Evolutionary conservation across 2,329 filamentous ascomycete genomes (phyloP).

Genomic region (Penicillium sp.): DNA sequence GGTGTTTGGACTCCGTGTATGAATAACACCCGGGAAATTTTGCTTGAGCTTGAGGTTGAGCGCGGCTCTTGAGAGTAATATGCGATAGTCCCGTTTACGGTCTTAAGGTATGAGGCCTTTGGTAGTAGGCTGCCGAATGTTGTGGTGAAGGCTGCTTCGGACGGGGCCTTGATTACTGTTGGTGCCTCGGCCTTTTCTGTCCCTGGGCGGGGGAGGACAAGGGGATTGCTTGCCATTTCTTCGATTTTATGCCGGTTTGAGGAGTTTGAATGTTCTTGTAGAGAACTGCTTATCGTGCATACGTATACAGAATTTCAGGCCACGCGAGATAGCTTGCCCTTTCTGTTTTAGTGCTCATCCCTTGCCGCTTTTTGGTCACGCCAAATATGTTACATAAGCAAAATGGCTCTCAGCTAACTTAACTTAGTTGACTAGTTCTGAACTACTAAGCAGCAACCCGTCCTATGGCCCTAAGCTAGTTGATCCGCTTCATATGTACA

Average conservation of each 20-base stretch:
- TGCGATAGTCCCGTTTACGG: constrained; percentile 14
- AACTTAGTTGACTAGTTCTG: too few relatives aligned
- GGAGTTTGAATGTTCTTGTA: neutral
- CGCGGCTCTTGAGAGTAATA: constrained; percentile 16
- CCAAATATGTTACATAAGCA: too few relatives aligned
- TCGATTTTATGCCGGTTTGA: neutral
- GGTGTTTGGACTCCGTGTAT: constrained; percentile 56
- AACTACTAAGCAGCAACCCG: too few relatives aligned
- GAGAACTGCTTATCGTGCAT: too few relatives aligned
- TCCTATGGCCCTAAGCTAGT: too few relatives aligned
- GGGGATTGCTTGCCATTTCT: constrained; percentile 9
- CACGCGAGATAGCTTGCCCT: too few relatives aligned
- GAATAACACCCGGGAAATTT: constrained; percentile 40
- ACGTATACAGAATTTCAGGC: too few relatives aligned
- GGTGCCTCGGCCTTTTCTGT: neutral
- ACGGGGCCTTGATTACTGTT: constrained; percentile 21
- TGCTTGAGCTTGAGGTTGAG: neutral
- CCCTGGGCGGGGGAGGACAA: constrained; percentile 24
- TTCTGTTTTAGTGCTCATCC: too few relatives aligned
- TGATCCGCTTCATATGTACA: too few relatives aligned
- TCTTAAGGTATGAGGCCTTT: constrained; percentile 22
- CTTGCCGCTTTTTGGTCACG: too few relatives aligned
- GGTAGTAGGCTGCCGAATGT: constrained; percentile 25
- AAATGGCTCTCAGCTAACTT: too few relatives aligned
- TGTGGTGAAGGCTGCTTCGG: constrained; percentile 22